These are phyloP conservation scores for Leccinum holopus DNA, from an alignment of 1,284 basidiomycete genomes.

Conservation along the genomic window DNA sequence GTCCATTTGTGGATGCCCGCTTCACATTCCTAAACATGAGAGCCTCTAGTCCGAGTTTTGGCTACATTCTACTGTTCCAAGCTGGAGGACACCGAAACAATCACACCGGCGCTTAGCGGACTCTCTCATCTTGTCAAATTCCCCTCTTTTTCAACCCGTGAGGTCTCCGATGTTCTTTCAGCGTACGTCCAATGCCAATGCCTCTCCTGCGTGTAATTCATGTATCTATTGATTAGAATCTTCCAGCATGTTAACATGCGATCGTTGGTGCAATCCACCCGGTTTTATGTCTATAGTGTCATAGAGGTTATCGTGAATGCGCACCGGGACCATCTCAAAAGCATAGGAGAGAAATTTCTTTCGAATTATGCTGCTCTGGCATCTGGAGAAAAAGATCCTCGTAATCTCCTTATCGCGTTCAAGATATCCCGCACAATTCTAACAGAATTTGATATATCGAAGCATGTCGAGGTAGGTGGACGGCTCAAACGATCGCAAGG, in stretches of 20 bases:
- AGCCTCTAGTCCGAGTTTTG: constrained; percentile 70
- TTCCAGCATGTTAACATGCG: constrained; percentile 82
- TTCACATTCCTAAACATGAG: constrained; percentile 10
- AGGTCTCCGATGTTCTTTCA: constrained; percentile 66
- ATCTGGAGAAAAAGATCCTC: constrained; percentile 96
- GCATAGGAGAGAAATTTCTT: constrained; percentile 73
- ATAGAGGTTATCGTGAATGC: constrained; percentile 78
- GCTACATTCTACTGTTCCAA: constrained; percentile 84
- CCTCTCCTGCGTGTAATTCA: not conserved
- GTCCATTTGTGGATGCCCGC: constrained; percentile 23
- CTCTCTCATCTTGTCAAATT: constrained; percentile 67
- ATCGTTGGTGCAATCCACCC: constrained; percentile 77
- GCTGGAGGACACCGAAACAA: constrained; percentile 80
- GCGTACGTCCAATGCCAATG: constrained; percentile 50
- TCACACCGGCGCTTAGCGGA: constrained; percentile 75
- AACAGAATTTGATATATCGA: constrained; percentile 81
- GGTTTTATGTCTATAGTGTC: constrained; percentile 81
- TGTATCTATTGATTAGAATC: constrained; percentile 47
- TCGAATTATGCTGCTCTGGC: constrained; percentile 77
- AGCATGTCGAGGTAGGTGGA: constrained; percentile 69
- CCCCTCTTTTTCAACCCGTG: constrained; percentile 67
- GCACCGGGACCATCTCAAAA: constrained; percentile 71
- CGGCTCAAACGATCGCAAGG: not conserved
- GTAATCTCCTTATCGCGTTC: constrained; percentile 91
- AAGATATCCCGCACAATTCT: constrained; percentile 83